Base-by-base conservation (phyloP, 208 protist genomes). In the Wallacemonas sp. region DNA sequence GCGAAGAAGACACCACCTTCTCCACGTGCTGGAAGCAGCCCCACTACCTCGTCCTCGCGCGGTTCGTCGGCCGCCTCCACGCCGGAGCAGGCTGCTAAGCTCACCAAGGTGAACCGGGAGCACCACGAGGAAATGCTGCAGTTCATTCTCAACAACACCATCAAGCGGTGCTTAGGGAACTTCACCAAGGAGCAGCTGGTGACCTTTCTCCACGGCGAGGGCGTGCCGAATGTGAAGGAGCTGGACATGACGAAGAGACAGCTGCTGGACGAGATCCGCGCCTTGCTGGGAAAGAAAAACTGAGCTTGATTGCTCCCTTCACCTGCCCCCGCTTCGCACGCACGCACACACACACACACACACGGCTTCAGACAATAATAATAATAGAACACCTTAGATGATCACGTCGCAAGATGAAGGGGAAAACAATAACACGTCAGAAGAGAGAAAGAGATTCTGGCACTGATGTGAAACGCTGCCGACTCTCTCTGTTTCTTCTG, bases 231-330 rank as follows among this genome's bases (percentile, higher is more conserved):
- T 9, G 61, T 69, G 11, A 22, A 8, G 1, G 36, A 69, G 33
- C 61, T 45, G 15, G 49, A 45, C 36, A 71, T 58, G 36, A 72
- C 74, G 19, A 93, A 93, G 71, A 79, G 73, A 60, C 51, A 80
- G 11, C 60, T 93, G 38, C 80, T 93, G 22, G 62, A 75, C 27
- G 75, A 80, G 56, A 75, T 75, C n/a, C 82, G 77, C 12, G 66
- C 60, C 19, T 53, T 88, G 33, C 42, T 82, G 26, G 42, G 58
- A 21, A 53, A 33, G 21, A 80, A 71, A 38, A 34, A 63, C 0
- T 63, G 38, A 24, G n/a, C n/a, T n/a, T n/a, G n/a, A n/a, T n/a
- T n/a, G n/a, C n/a, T n/a, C n/a, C n/a, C n/a, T 5, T 15, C 27
- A 12, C 22, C 30, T 60, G 21, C 42, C 21, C 19, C 27, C 22